phyloP scores from a whole-genome alignment of 805 yeast species.

The Ogataea sp. region DNA sequence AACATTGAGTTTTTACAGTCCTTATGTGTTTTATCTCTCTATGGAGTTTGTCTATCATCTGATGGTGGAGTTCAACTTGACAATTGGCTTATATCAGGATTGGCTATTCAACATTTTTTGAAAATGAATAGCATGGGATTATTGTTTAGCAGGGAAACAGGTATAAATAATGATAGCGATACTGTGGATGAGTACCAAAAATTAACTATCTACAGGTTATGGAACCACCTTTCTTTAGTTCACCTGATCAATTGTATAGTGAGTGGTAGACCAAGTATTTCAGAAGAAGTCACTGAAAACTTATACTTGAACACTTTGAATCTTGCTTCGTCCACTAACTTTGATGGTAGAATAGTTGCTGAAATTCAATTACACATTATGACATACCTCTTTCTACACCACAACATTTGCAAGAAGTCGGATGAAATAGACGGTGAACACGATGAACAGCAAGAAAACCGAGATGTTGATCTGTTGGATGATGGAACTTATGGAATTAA shows the following conservation, averaged over 20 bases:
- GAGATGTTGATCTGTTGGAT: background rate
- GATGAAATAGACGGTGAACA: background rate
- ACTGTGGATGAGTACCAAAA: slow-evolving; percentile 38
- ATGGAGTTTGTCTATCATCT: slow-evolving; percentile 53
- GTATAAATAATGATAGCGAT: background rate
- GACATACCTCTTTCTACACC: slow-evolving; percentile 50
- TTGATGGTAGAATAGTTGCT: slow-evolving; percentile 77
- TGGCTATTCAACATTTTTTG: slow-evolving; percentile 57
- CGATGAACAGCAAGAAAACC: background rate
- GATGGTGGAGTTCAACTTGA: slow-evolving; percentile 41
- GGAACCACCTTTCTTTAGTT: slow-evolving; percentile 63
- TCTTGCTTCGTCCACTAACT: slow-evolving; percentile 56
- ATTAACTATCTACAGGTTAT: slow-evolving; percentile 51
- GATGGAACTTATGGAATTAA: slow-evolving; percentile 1
- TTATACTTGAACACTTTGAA: slow-evolving; percentile 47
- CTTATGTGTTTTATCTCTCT: slow-evolving; percentile 54
- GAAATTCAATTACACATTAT: slow-evolving; percentile 57
- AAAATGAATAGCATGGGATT: slow-evolving; percentile 41
- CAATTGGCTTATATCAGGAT: slow-evolving; percentile 61
- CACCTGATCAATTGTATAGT: slow-evolving; percentile 61
- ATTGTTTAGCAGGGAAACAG: slow-evolving; percentile 10
- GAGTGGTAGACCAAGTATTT: slow-evolving; percentile 47
- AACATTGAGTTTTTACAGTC: slow-evolving; percentile 59
- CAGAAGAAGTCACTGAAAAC: slow-evolving; percentile 47
- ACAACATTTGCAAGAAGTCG: slow-evolving; percentile 12